Evolutionary conservation across 2,329 filamentous ascomycete genomes (phyloP).

Genomic region (Fusarium verticillioides): DNA sequence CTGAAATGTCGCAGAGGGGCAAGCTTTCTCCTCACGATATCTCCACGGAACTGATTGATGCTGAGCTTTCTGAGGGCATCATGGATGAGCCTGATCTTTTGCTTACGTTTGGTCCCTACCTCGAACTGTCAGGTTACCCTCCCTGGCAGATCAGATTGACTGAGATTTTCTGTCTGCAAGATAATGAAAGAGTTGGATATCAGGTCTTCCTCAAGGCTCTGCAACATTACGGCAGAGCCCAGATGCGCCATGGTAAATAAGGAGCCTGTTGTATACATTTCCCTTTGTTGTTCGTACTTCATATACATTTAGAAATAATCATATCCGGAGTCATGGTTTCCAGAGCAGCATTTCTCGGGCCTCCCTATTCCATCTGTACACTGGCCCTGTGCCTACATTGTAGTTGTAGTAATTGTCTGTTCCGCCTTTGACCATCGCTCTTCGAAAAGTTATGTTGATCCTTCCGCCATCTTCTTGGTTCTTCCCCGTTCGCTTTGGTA

Average conservation of each 20-base stretch:
- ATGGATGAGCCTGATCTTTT: slow-evolving; percentile 92
- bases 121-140: slow-evolving; percentile 90
- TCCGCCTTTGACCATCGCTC: slow-evolving; percentile 75
- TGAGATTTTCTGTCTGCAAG: slow-evolving; percentile 85
- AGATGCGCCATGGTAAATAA: slow-evolving; percentile 84
- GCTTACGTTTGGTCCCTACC: slow-evolving; percentile 84
- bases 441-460: slow-evolving; percentile 83
- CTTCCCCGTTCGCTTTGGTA: slow-evolving; percentile 77
- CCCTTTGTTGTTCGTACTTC: slow-evolving; percentile 3
- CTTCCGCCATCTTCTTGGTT: slow-evolving; percentile 70
- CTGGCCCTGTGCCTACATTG: slow-evolving; percentile 77
- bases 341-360: slow-evolving; percentile 61
- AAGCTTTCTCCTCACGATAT: slow-evolving; percentile 88
- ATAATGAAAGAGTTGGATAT: slow-evolving; percentile 88
- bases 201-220: slow-evolving; percentile 90
- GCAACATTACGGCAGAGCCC: slow-evolving; percentile 84
- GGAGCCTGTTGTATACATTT: not conserved
- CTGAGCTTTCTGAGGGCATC: slow-evolving; percentile 81
- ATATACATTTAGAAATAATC: slow-evolving; percentile 20
- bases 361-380: slow-evolving; percentile 74
- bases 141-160: slow-evolving; percentile 96
- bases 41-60: slow-evolving; percentile 85
- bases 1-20: slow-evolving; percentile 92
- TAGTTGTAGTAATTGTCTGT: slow-evolving; percentile 89
- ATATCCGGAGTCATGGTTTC: slow-evolving; percentile 45